Base-by-base conservation (phyloP, 1,139 yeast genomes). In the Geotrichum bryndzae region DNA sequence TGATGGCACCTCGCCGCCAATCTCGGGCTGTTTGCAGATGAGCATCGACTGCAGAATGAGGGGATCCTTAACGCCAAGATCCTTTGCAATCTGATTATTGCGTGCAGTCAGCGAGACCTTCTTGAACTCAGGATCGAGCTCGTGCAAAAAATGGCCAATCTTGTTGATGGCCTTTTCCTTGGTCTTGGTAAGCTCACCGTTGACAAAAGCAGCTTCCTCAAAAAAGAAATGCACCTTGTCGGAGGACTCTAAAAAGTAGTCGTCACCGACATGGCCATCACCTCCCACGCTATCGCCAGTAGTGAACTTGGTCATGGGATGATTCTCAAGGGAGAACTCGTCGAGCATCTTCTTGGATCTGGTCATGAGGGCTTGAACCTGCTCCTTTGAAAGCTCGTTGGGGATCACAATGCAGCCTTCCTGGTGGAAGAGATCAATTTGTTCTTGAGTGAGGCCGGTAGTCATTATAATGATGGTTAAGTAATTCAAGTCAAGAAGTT, bases 91-190 rank as follows among this genome's bases (percentile, higher is more conserved):
- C 0, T 72, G 79, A 53, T 78, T 73, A 13, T 87, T 82, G 48
- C 82, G 79, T 0, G 72, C 75, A 61, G 80, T 82, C 57, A 85
- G 78, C 0, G 95, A 85, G 35, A 84, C 72, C 8, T 75, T 66
- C 23, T 73, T 72, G 67, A 85, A 88, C 13, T 72, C 70, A 0
- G 77, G 74, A 65, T 85, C 84, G 38, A 79, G 73, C 70, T 82
- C 79, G 69, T 88, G 96, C 50, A 88, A 73, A 0, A 89, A 90
- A 70, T 88, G 96, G 7, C 96, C 96, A 53, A 88, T 84, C 73
- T 88, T 88, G 74, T 88, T 88, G 69, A 88, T 80, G 1, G 94
- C 84, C 64, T 75, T 75, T 38, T 80, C 80, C 65, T 85, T 79
- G 13, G 87, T 83, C 69, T 78, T 81, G 51, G 71, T 72, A 66